These are phyloP conservation scores for Syncephalastrum monosporum DNA, from an alignment of 371 early-diverging fungal species.

Conservation along the genomic window DNA sequence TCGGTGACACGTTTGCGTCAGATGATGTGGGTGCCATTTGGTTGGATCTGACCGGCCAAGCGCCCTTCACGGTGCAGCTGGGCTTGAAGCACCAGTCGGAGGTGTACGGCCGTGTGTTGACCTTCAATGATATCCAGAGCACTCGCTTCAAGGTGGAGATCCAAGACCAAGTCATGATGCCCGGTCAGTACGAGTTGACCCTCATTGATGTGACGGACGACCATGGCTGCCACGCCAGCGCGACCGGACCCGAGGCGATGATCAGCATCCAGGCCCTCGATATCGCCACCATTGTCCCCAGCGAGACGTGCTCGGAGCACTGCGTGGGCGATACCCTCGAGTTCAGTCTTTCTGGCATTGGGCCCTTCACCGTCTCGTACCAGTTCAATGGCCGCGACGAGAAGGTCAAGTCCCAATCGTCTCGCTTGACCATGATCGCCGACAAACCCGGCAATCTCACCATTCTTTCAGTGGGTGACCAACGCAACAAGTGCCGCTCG, in stretches of 20 bases:
- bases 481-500: conserved; percentile 50
- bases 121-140: conserved; percentile 29
- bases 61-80: conserved; percentile 46
- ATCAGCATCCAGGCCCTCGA: conserved; percentile 38
- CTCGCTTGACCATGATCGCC: conserved; percentile 40
- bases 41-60: conserved; percentile 41
- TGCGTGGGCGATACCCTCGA: conserved; percentile 56
- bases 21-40: conserved; percentile 30
- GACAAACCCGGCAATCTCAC: conserved; percentile 57
- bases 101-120: conserved; percentile 23
- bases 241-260: conserved; percentile 16
- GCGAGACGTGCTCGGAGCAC: conserved; percentile 30
- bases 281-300: conserved; percentile 42
- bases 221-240: conserved; percentile 36
- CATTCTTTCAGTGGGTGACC: conserved; percentile 51
- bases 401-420: conserved; percentile 28
- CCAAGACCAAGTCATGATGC: conserved; percentile 22
- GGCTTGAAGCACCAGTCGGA: conserved; percentile 40
- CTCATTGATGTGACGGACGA: conserved; percentile 41
- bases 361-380: conserved; percentile 43
- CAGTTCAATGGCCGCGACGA: conserved; percentile 38
- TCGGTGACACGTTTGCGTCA: conserved; percentile 36
- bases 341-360: conserved; percentile 41
- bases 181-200: conserved; percentile 41
- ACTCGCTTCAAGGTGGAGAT: conserved; percentile 29